Conservation (phyloP, 2,329 filamentous ascomycete species). For the Diaporthe batatas region DNA sequence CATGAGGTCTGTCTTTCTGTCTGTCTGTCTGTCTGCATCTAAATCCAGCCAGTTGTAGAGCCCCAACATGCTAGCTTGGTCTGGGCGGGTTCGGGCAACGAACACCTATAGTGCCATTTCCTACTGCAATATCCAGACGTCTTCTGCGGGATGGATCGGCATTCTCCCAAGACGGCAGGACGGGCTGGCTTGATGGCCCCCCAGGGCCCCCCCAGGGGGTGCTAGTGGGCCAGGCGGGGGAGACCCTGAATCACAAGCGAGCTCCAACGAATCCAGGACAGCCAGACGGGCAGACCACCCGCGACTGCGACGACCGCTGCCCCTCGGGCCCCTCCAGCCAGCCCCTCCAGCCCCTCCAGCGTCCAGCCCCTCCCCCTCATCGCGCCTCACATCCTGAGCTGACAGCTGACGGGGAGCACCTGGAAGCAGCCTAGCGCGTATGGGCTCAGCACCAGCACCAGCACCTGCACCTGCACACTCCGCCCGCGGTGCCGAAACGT, state of each 20-base stretch:
- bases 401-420: conserved; percentile 22
- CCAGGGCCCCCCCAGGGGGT: conserved; percentile 4
- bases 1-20: conserved; percentile 5
- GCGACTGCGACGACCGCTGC: conserved; percentile 4
- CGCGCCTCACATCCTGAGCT: conserved; percentile 16
- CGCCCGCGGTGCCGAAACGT: conserved; percentile 19
- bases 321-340: conserved; percentile 1
- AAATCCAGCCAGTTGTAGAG: conserved; percentile 21
- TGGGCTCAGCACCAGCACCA: conserved; percentile 15
- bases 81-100: conserved; percentile 5
- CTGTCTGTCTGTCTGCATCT: background rate
- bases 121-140: conserved; percentile 4
- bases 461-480: background rate
- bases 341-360: too few relatives aligned
- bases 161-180: conserved; percentile 5
- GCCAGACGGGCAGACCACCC: conserved; percentile 10
- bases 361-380: conserved; percentile 4
- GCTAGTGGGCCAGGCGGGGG: conserved; percentile 23
- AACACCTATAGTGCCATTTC: conserved; percentile 5
- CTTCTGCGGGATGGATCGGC: conserved; percentile 10
- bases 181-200: background rate
- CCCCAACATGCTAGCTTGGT: conserved; percentile 3
- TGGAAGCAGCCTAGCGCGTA: conserved; percentile 6
- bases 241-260: conserved; percentile 31
- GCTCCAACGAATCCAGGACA: background rate